Evolutionary conservation across 345 rosid genomes (phyloP), one percentile per base, ranked within the genome.

Genomic region (Sonneratia alba): DNA sequence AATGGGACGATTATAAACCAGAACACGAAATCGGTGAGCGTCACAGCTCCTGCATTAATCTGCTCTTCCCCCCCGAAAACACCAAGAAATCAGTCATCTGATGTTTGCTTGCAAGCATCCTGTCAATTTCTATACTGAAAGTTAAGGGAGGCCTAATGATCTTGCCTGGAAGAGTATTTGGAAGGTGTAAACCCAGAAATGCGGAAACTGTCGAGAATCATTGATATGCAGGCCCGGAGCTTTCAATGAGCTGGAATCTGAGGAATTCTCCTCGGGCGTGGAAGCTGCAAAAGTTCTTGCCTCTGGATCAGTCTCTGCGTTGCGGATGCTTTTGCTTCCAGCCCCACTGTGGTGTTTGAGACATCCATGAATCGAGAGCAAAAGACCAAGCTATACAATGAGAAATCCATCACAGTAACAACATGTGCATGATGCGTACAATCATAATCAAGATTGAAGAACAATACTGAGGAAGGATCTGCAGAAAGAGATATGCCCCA

Each of bases 1-100:
- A 92, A 90, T 15, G 99, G 99, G 64, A 89, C 94, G 62, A 96
- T 79, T 75, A 92, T 81, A 84, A 96, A 84, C 98, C 99, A 96
- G 72, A 96, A 96, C 73, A 92, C 91, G 73, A 83, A 87, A 75
- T 96, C 99, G 6, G 99, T 96, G 57, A 96, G 89, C 87, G 92
- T 67, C 72, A 96, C 99, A 38, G 98, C 96, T n/a, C 99, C 98
- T 27, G 98, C 99, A 85, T 84, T 92, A 84, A 92, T 88, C 99
- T 96, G 88, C 70, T 75, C 56, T 47, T 67, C 67, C 70, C n/a
- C n/a, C 0, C 32, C 22, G 42, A 61, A 49, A 59, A 18, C 36
- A 62, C 77, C 71, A 79, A 16, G 22, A 51, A 53, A 34, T 16
- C 19, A 8, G 32, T 61, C 55, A 36, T 51, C 18, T 8, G 32